phyloP scores from a whole-genome alignment of 1,139 yeast genomes.

The Yamadazyma membranifaciens region DNA sequence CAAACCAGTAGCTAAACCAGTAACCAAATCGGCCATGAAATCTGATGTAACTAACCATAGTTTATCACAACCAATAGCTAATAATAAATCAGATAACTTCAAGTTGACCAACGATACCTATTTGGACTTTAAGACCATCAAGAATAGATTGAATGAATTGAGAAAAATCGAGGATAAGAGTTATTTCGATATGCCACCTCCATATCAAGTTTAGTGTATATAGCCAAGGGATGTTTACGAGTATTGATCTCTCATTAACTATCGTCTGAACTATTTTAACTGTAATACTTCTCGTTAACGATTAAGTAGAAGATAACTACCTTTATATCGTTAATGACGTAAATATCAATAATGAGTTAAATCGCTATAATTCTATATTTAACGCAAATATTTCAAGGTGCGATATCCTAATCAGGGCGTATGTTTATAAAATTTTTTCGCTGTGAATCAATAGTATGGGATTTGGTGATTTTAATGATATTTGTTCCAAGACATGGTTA shows the following conservation, averaged over 20 bases:
- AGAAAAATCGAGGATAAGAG: conserved; percentile 14
- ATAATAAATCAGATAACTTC: background rate
- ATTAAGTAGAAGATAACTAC: too few species aligned
- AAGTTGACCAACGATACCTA: conserved; percentile 18
- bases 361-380: background rate
- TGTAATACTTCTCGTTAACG: too few species aligned
- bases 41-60: background rate
- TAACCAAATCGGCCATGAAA: background rate
- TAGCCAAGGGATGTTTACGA: background rate
- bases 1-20: background rate
- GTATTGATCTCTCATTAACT: too few species aligned
- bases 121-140: conserved; percentile 32
- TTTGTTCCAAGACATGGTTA: conserved; percentile 69
- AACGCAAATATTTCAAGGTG: background rate
- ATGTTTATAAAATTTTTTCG: background rate
- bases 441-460: conserved; percentile 21
- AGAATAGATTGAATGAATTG: conserved; percentile 19
- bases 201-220: conserved; percentile 12
- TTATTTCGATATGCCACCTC: conserved; percentile 17
- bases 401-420: background rate
- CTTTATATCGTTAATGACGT: too few species aligned
- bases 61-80: background rate
- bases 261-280: too few species aligned
- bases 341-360: background rate
- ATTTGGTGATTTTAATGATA: conserved; percentile 68